These are phyloP conservation scores for Nelumbo lutea DNA, from an alignment of 164 flowering plant species.

Conservation along the genomic window DNA sequence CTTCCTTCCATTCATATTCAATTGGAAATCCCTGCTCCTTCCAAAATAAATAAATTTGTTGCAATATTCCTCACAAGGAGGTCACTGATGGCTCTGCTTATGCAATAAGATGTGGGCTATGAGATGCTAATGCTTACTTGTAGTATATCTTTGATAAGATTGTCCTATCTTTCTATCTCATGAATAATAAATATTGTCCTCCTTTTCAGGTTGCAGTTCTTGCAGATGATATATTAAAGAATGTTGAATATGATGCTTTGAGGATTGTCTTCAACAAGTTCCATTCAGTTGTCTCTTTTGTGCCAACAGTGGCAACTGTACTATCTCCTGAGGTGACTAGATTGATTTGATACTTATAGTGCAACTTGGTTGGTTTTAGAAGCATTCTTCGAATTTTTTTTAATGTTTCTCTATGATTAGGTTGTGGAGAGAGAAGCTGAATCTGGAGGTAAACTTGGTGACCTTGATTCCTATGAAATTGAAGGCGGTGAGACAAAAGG, in stretches of 20 bases:
- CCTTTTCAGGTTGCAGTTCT: constrained; percentile 71
- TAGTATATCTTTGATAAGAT: too few relatives aligned
- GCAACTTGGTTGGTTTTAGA: too few relatives aligned
- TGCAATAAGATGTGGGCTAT: too few relatives aligned
- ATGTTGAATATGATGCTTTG: constrained; percentile 88
- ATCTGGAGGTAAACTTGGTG: constrained; percentile 80
- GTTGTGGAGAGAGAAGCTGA: constrained; percentile 85
- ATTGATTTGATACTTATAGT: background rate
- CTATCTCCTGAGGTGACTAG: constrained; percentile 81
- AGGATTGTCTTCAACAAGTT: constrained; percentile 85
- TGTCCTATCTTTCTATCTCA: background rate
- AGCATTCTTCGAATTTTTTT: too few relatives aligned
- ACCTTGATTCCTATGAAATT: constrained; percentile 81
- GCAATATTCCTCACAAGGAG: too few relatives aligned
- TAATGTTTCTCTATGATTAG: constrained; percentile 22
- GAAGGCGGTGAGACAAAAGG: constrained; percentile 89
- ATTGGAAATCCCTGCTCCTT: too few relatives aligned
- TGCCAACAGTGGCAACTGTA: constrained; percentile 74
- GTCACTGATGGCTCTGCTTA: too few relatives aligned
- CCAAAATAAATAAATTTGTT: too few relatives aligned
- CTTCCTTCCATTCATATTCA: too few relatives aligned
- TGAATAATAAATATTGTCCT: constrained; percentile 1
- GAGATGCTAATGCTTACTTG: too few relatives aligned
- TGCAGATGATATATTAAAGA: constrained; percentile 94
- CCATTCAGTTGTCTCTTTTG: constrained; percentile 69